Conservation (phyloP, 192 early-diverging fungal genomes). For the Piromyces sp. region DNA sequence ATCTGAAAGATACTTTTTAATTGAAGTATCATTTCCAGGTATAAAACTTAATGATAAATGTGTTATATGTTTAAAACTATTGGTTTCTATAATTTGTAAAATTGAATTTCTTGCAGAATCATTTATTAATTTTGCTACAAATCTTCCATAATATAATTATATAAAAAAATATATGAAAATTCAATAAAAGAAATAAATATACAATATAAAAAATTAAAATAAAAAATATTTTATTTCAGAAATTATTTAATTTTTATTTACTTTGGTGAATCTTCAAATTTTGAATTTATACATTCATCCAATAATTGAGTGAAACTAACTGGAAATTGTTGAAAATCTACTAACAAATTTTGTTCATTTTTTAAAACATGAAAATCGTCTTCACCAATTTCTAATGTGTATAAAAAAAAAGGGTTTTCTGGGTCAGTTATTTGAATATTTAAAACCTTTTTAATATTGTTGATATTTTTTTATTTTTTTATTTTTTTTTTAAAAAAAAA, state of each 20-base stretch:
- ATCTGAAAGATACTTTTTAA: background rate
- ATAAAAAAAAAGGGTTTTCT: conserved; percentile 28
- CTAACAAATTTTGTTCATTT: conserved; percentile 23
- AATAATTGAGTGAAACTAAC: conserved; percentile 26
- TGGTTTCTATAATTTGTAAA: background rate
- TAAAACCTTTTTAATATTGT: background rate
- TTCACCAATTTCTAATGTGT: conserved; percentile 16
- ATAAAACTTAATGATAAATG: background rate
- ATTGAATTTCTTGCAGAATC: background rate
- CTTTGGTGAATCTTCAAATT: conserved; percentile 16
- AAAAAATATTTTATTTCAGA: no score
- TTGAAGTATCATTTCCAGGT: background rate
- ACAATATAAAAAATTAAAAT: no score
- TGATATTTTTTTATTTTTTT: no score
- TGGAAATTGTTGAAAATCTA: conserved; percentile 35
- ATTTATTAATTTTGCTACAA: background rate
- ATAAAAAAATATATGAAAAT: background rate
- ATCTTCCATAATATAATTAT: background rate
- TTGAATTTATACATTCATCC: conserved; percentile 8
- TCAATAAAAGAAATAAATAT: background rate
- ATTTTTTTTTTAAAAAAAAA: no score
- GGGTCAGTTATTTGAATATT: conserved; percentile 25
- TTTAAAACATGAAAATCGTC: conserved; percentile 30
- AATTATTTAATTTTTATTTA: no score
- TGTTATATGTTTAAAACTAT: background rate